Conservation (phyloP, 2,329 filamentous ascomycete species). For the Periconia macrospinosa region DNA sequence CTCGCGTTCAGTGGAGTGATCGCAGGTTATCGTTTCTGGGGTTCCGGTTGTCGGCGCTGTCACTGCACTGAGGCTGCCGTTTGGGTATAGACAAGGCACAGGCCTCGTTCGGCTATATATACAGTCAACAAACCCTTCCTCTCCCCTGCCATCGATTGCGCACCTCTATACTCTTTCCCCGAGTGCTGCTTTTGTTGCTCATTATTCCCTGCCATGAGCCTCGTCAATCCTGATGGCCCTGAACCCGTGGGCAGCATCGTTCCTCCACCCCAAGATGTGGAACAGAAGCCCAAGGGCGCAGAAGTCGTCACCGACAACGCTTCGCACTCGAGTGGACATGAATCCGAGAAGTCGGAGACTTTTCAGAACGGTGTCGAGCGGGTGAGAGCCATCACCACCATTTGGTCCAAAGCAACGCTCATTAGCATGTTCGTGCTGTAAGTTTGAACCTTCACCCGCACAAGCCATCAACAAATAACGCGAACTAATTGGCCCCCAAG, state of each 20-base stretch:
- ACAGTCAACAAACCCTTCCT: background rate
- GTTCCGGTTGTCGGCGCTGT: background rate
- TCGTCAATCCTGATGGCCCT: slow-evolving; percentile 8
- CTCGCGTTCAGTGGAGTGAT: background rate
- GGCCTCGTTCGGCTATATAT: background rate
- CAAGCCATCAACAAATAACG: background rate
- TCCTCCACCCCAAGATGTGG: slow-evolving; percentile 19
- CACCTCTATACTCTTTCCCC: background rate
- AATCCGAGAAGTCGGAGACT: slow-evolving; percentile 24
- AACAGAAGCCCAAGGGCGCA: slow-evolving; percentile 17
- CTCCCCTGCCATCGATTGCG: background rate
- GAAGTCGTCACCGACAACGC: slow-evolving; percentile 9
- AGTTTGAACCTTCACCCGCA: slow-evolving; percentile 6
- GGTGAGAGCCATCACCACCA: slow-evolving; percentile 44
- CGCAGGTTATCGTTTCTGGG: background rate
- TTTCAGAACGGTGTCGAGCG: slow-evolving; percentile 44
- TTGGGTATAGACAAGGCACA: background rate
- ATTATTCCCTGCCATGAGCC: slow-evolving; percentile 5
- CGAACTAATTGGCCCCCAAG: slow-evolving; percentile 24
- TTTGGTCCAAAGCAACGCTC: slow-evolving; percentile 44
- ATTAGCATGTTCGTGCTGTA: slow-evolving; percentile 44
- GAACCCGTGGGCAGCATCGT: slow-evolving; percentile 16
- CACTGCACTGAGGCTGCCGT: background rate
- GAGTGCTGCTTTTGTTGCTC: background rate
- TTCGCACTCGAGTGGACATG: slow-evolving; percentile 14